Evolutionary conservation across 2,329 filamentous ascomycete genomes (phyloP), one percentile per base, ranked within the genome.

Genomic region (Cadophora sp.): DNA sequence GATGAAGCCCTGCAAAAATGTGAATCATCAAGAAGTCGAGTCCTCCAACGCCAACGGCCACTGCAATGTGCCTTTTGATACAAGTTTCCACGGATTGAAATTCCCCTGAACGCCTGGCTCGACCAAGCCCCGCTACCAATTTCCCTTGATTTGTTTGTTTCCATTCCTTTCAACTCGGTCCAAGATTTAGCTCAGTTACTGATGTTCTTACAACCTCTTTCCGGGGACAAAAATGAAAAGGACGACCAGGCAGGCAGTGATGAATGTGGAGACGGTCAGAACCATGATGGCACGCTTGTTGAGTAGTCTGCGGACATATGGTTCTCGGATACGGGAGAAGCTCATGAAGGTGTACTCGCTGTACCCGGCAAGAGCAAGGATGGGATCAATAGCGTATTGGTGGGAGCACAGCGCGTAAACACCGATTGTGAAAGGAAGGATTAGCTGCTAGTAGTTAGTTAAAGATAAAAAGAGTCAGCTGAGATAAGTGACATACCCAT

Each of bases 271-370:
- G 69, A 96, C 85, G 9, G 87, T 83, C 16, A 97, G 81, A 16
- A 96, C 92, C 81, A 96, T 94, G 51, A 93, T 77, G 0, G 96
- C 90, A 66, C 96, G 91, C 78, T 94, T 94, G 72, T 88, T 89
- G 65, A 99, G 85, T 22, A 98, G 88, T 76, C 89, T 92, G 71
- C 93, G 91, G 64, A 99, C 91, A 77, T 96, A 99, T 0, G 94
- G 92, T 80, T 99, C 96, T 64, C 92, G 89, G 70, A 98, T 93
- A 48, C 88, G 87, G 27, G 92, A 91, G 82, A 96, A 97, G 79
- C 90, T 92, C 84, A 97, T 94, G 60, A 97, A 94, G 0, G 95
- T 97, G 81, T 98, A 97, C 82, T 99, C 96, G 82, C 94, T 97
- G 79, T 90, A 91, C 43, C 95, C 94, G n/a, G 92, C 79, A 22